Conservation (phyloP, 768 basidiomycete species). For the Hericium erinaceus region DNA sequence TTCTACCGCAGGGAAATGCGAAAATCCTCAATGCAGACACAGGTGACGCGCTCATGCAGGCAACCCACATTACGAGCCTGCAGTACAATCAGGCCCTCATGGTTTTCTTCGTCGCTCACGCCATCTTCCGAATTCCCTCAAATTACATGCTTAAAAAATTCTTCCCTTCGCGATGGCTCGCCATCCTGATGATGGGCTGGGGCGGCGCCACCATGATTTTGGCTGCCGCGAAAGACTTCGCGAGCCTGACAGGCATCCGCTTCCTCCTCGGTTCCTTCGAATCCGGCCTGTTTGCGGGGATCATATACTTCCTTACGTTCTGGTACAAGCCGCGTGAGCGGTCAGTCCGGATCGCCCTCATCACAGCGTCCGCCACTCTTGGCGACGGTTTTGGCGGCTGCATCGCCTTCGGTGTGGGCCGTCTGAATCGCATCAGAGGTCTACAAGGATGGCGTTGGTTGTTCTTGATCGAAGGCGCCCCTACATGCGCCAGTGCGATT, state of each 20-base stretch:
- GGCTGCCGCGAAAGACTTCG: conserved; percentile 27
- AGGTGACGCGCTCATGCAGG: conserved; percentile 22
- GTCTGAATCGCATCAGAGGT: conserved; percentile 20
- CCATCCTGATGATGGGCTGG: conserved; percentile 32
- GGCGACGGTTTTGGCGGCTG: conserved; percentile 17
- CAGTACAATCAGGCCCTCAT: conserved; percentile 30
- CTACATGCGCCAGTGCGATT: conserved; percentile 30
- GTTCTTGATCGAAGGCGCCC: conserved; percentile 38
- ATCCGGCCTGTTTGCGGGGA: conserved; percentile 33
- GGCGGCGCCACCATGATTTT: conserved; percentile 29
- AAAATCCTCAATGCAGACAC: conserved; percentile 26
- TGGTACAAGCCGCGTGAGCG: conserved; percentile 32
- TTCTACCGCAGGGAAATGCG: conserved; percentile 20
- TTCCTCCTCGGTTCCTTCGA: conserved; percentile 36
- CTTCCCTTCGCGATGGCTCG: conserved; percentile 29
- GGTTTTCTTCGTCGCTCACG: conserved; percentile 32
- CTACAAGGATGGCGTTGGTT: conserved; percentile 24
- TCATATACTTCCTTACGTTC: conserved; percentile 34
- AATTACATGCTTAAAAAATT: conserved; percentile 31
- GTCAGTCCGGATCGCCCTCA: conserved; percentile 21
- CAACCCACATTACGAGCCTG: conserved; percentile 19
- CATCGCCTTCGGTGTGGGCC: conserved; percentile 22
- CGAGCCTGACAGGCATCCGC: conserved; percentile 30
- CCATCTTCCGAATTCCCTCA: conserved; percentile 30
- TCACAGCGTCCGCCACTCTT: conserved; percentile 23